Evolutionary conservation across 2,329 filamentous ascomycete species (phyloP).

Genomic region (Hymenoscyphus linearis): DNA sequence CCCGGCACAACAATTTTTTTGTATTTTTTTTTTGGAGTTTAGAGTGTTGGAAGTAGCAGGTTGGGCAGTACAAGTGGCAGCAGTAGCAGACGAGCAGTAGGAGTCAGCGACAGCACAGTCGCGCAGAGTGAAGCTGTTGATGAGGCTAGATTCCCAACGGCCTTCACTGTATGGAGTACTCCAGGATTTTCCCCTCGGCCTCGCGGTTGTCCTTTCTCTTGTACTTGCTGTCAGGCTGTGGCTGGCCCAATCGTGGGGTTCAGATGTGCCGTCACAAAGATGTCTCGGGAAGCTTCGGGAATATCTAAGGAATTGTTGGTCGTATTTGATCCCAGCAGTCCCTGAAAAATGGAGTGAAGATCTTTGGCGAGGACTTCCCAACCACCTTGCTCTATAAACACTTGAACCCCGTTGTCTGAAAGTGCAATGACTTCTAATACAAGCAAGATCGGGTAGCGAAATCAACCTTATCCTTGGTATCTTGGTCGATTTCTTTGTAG

Average conservation of each 20-base stretch:
- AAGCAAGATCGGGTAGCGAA: constrained; percentile 53
- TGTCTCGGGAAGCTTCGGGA: constrained; percentile 41
- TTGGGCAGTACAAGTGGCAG: too few relatives aligned
- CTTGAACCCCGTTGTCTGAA: constrained; percentile 35
- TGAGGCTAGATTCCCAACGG: not conserved
- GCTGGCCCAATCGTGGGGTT: not conserved
- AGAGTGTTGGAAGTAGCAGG: too few relatives aligned
- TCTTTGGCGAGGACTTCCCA: constrained; percentile 51
- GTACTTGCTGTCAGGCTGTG: not conserved
- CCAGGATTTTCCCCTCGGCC: not conserved
- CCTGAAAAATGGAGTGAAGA: constrained; percentile 40
- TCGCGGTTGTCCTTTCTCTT: not conserved
- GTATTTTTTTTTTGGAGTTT: too few relatives aligned
- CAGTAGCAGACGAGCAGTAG: too few relatives aligned
- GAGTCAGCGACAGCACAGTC: not conserved
- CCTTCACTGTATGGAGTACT: too few relatives aligned
- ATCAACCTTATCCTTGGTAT: constrained; percentile 43
- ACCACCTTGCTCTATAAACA: constrained; percentile 45
- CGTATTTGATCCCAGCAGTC: constrained; percentile 15
- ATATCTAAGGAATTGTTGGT: constrained; percentile 16
- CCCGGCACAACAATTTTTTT: too few relatives aligned
- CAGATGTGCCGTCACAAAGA: not conserved
- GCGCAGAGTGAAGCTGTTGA: not conserved
- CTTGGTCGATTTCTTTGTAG: constrained; percentile 38
- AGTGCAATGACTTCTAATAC: constrained; percentile 54